Base-by-base conservation (phyloP, 2,329 filamentous ascomycete genomes). In the Xylaria sp. region DNA sequence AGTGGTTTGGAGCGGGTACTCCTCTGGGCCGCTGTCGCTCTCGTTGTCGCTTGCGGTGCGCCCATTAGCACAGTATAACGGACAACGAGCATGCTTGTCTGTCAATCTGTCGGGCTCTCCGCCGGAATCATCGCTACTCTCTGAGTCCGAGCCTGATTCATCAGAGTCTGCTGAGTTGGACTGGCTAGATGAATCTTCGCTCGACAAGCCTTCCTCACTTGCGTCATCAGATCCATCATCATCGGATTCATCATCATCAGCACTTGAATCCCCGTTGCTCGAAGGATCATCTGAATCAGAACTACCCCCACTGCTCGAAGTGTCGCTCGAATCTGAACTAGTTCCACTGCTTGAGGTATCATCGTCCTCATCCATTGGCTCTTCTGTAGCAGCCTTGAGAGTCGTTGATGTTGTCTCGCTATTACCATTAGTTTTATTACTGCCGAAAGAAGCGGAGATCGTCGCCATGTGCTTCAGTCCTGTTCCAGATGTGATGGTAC, bases 401-500 rank as follows among this genome's bases (percentile, higher is more conserved):
- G 67, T 73, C 23, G 68, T 62, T n/a, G 75, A 74, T 20, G 71
- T 75, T 15, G 66, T 68, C 44, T 75, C 70, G 33, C 72, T 77
- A 54, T 77, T 74, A 2, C 75, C 72, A 40, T 73, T 74, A 1
- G 65, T 33, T 64, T 77, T 79, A 13, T 38, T 63, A 26, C 68
- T 69, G 4, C 71, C 72, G n/a, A 77, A 75, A 20, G 76, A 77
- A 15, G 76, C 73, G 20, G 79, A 77, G 15, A 77, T 74, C 11
- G 73, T 74, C 13, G 76, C 80, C 75, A 81, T 80, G 40, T 78
- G 74, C 7, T 69, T 67, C 11, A 81, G 71, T 5, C 80, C 79
- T 26, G 76, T 79, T 1, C 80, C 80, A 11, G 76, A 79, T 13
- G 79, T 76, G 44, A 82, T 80, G 1, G 81, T 80, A 4, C 81